phyloP scores from a whole-genome alignment of 2,329 filamentous ascomycete species.

The Epichloe sylvatica region DNA sequence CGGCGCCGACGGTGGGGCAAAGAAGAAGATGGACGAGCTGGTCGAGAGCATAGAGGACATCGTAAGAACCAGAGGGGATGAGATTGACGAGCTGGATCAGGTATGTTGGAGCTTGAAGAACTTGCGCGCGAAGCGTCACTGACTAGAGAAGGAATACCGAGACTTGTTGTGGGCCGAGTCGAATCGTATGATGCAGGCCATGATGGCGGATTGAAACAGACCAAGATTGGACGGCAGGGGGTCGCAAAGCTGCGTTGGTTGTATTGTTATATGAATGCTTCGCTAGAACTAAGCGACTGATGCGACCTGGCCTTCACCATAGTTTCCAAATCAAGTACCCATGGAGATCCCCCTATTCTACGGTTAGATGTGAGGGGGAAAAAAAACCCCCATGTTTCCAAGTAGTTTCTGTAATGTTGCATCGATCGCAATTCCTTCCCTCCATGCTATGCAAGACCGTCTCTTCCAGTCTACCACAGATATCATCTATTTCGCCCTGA shows the following conservation, averaged over 20 bases:
- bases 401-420: background rate
- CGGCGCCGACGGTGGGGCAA: background rate
- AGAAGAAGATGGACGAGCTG: slow-evolving; percentile 1
- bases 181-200: slow-evolving; percentile 14
- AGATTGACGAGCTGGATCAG: slow-evolving; percentile 16
- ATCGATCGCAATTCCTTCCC: background rate
- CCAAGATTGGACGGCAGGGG: background rate
- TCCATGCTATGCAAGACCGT: background rate
- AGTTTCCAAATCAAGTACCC: too few relatives aligned
- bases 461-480: background rate
- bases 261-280: background rate
- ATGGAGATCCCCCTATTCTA: too few relatives aligned
- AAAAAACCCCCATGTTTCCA: too few relatives aligned
- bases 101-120: slow-evolving; percentile 7
- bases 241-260: too few relatives aligned
- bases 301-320: too few relatives aligned
- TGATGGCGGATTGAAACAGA: slow-evolving; percentile 9
- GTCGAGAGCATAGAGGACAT: slow-evolving; percentile 13
- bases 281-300: too few relatives aligned
- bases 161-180: slow-evolving; percentile 4
- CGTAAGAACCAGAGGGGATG: slow-evolving; percentile 8
- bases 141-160: slow-evolving; percentile 3
- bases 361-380: too few relatives aligned
- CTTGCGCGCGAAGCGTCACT: background rate
- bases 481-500: background rate